phyloP scores from a whole-genome alignment of 495 filamentous ascomycete genomes.

The Penicillium canescens region DNA sequence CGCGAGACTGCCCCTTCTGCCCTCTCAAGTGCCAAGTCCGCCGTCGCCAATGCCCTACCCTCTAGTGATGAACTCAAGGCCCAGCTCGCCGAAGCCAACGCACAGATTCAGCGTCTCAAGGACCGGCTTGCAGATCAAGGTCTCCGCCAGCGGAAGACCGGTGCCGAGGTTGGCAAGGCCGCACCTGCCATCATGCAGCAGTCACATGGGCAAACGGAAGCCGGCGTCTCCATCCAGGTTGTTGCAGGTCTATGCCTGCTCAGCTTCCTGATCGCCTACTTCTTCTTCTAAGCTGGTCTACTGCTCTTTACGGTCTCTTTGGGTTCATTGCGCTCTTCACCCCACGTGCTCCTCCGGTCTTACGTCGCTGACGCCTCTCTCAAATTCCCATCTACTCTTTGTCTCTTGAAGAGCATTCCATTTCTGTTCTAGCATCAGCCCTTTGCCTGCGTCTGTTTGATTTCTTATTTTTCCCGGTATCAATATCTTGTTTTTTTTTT shows the following conservation, averaged over 20 bases:
- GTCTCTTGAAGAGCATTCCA: slow-evolving; percentile 26
- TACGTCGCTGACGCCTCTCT: slow-evolving; percentile 25
- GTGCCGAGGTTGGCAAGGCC: slow-evolving; percentile 41
- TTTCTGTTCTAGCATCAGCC: slow-evolving; percentile 31
- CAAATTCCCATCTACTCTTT: slow-evolving; percentile 20
- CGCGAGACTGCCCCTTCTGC: slow-evolving; percentile 3
- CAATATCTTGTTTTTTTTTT: slow-evolving; percentile 17
- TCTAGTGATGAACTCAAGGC: slow-evolving; percentile 65
- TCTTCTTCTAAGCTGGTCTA: slow-evolving; percentile 73
- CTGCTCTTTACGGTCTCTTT: slow-evolving; percentile 12
- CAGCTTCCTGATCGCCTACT: slow-evolving; percentile 89
- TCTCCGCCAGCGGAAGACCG: slow-evolving; percentile 67
- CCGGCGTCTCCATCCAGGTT: slow-evolving; percentile 84
- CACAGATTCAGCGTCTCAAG: slow-evolving; percentile 68
- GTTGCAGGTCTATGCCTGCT: slow-evolving; percentile 81
- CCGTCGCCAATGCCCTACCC: slow-evolving; percentile 44
- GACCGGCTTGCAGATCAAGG: slow-evolving; percentile 68
- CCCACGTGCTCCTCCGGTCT: slow-evolving; percentile 17
- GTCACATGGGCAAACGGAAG: slow-evolving; percentile 46
- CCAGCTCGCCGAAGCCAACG: slow-evolving; percentile 74
- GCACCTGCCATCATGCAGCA: slow-evolving; percentile 48
- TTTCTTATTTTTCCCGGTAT: slow-evolving; percentile 23
- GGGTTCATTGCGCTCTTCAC: slow-evolving; percentile 4
- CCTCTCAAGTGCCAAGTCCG: slow-evolving; percentile 35
- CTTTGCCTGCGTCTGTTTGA: slow-evolving; percentile 21